phyloP scores from a whole-genome alignment of 179 eudicot species.

The Silene vulgaris region DNA sequence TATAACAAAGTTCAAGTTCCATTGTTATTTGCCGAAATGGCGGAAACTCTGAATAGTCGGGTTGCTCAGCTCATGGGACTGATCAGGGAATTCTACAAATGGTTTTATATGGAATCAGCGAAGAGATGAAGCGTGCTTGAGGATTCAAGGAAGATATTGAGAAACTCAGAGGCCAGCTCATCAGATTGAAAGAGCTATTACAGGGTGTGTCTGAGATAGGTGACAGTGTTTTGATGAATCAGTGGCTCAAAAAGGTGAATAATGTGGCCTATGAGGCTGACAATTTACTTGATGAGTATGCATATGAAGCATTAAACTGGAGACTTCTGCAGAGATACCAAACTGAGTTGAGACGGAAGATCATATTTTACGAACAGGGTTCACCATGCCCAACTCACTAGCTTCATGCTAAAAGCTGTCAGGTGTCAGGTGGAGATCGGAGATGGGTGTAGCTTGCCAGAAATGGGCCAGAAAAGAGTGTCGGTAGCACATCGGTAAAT shows the following conservation, averaged over 20 bases:
- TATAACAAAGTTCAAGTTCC: not conserved
- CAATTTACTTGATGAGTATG: conserved; percentile 23
- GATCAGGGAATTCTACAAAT: not conserved
- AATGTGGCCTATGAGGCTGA: conserved; percentile 17
- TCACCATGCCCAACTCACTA: too few relatives aligned
- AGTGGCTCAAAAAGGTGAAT: conserved; percentile 22
- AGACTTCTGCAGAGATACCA: not conserved
- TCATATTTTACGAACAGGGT: too few relatives aligned
- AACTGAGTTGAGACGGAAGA: too few relatives aligned
- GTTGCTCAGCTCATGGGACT: not conserved
- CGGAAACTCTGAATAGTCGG: not conserved
- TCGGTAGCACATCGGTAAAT: too few relatives aligned
- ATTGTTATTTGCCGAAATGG: not conserved
- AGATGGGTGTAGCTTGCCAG: too few relatives aligned
- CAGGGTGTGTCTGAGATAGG: not conserved
- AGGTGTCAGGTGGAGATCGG: too few relatives aligned
- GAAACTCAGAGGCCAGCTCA: not conserved
- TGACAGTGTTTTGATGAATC: not conserved
- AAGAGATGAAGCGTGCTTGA: not conserved
- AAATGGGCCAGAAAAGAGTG: too few relatives aligned
- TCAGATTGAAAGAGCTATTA: not conserved
- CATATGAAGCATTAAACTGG: conserved; percentile 6
- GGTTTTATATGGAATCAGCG: not conserved
- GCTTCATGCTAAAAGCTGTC: too few relatives aligned
- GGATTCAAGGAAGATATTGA: conserved; percentile 7